phyloP scores from a whole-genome alignment of 1,284 basidiomycete genomes.

The Leccinum huronense region DNA sequence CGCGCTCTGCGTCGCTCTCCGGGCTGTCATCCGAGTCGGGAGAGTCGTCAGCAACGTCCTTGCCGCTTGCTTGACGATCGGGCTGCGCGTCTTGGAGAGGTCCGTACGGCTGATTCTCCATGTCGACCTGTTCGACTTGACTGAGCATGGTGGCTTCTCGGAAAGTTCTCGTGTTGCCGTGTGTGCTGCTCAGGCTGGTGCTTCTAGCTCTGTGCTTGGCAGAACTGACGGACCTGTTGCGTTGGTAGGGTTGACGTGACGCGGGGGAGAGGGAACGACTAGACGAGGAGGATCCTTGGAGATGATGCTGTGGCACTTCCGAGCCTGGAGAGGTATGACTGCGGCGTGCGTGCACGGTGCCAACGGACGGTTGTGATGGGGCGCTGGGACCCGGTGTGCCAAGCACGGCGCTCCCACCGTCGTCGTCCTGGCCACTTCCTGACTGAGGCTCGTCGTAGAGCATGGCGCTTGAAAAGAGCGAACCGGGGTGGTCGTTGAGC shows the following conservation, averaged over 20 bases:
- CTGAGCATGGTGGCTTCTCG: constrained; percentile 45
- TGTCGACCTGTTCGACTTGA: constrained; percentile 43
- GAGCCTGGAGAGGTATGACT: constrained; percentile 52
- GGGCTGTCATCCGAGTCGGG: constrained; percentile 38
- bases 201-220: constrained; percentile 52
- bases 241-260: constrained; percentile 35
- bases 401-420: too few species aligned
- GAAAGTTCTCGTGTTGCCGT: constrained; percentile 43
- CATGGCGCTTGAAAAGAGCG: constrained; percentile 9
- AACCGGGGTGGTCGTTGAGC: not conserved
- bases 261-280: constrained; percentile 42
- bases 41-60: constrained; percentile 26
- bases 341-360: constrained; percentile 40
- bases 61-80: constrained; percentile 30
- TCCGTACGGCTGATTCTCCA: constrained; percentile 33
- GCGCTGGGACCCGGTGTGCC: constrained; percentile 33
- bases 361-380: constrained; percentile 19
- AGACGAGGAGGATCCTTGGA: constrained; percentile 58
- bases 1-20: constrained; percentile 36
- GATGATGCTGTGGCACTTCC: constrained; percentile 56
- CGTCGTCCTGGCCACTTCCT: constrained; percentile 18
- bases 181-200: constrained; percentile 58
- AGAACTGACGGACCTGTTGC: constrained; percentile 52
- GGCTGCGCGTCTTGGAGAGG: constrained; percentile 32
- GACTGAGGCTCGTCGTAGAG: constrained; percentile 11